Evolutionary conservation across 2,329 filamentous ascomycete species (phyloP).

Genomic region (Aureobasidium mangrovei): DNA sequence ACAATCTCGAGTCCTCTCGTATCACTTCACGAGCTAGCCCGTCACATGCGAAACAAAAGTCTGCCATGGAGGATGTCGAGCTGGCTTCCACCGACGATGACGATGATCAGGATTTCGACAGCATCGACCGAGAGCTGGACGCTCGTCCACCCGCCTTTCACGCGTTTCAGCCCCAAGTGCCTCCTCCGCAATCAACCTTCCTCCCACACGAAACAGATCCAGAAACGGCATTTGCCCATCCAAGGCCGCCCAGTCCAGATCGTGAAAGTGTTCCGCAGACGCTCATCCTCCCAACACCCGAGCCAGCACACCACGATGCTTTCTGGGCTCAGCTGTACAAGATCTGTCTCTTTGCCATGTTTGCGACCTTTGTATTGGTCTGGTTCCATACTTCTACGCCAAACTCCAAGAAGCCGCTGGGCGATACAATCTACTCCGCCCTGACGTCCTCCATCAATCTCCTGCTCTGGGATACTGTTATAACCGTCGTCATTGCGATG

Average conservation of each 20-base stretch:
- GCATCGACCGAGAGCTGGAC: slow-evolving; percentile 26
- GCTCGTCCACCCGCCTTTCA: slow-evolving; percentile 47
- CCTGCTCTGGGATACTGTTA: slow-evolving; percentile 79
- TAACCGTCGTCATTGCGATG: slow-evolving; percentile 80
- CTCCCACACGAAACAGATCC: slow-evolving; percentile 45
- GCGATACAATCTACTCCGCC: slow-evolving; percentile 90
- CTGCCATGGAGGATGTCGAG: slow-evolving; percentile 73
- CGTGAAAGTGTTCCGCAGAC: slow-evolving; percentile 48
- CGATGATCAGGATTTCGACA: slow-evolving; percentile 34
- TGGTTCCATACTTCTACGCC: slow-evolving; percentile 79
- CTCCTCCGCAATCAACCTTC: slow-evolving; percentile 32
- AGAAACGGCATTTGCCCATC: slow-evolving; percentile 37
- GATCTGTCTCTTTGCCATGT: slow-evolving; percentile 71
- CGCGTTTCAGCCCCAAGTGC: slow-evolving; percentile 27
- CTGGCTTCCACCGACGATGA: slow-evolving; percentile 56
- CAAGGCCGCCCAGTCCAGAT: slow-evolving; percentile 41
- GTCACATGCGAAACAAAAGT: slow-evolving; percentile 47
- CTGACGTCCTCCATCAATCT: slow-evolving; percentile 81
- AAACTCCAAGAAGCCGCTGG: slow-evolving; percentile 59
- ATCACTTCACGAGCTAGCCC: background rate
- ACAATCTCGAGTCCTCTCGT: slow-evolving; percentile 30
- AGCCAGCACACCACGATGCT: slow-evolving; percentile 72
- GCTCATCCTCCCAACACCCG: slow-evolving; percentile 51
- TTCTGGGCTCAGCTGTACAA: slow-evolving; percentile 90
- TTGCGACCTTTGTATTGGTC: slow-evolving; percentile 82